Conservation (phyloP, 495 filamentous ascomycete genomes). For the Cenococcum geophilum region DNA sequence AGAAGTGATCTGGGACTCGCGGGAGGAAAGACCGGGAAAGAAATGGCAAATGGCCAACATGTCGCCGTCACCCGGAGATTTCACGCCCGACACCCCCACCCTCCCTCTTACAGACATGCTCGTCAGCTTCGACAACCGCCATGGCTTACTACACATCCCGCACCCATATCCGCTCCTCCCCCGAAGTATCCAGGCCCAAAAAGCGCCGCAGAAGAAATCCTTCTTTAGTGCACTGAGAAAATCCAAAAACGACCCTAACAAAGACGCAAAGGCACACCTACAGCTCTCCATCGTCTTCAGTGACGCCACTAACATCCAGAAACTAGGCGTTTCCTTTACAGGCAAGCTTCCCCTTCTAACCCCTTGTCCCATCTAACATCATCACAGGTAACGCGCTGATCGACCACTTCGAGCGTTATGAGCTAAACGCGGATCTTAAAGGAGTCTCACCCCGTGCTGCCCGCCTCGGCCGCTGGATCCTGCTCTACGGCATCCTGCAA, state of each 20-base stretch:
- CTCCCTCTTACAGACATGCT: slow-evolving; percentile 63
- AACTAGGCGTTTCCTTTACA: slow-evolving; percentile 49
- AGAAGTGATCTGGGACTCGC: slow-evolving; percentile 58
- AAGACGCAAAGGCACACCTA: slow-evolving; percentile 31
- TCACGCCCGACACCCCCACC: slow-evolving; percentile 54
- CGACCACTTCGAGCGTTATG: slow-evolving; percentile 58
- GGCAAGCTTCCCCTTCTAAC: slow-evolving; percentile 15
- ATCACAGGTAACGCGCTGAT: slow-evolving; percentile 46
- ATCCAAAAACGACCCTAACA: slow-evolving; percentile 28
- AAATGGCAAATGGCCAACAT: slow-evolving; percentile 59
- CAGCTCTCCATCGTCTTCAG: slow-evolving; percentile 49
- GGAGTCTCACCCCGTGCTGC: slow-evolving; percentile 25
- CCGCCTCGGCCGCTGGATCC: slow-evolving; percentile 35
- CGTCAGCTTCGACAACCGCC: slow-evolving; percentile 57
- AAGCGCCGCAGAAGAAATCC: slow-evolving; percentile 35
- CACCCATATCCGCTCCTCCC: slow-evolving; percentile 64
- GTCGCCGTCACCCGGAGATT: slow-evolving; percentile 42
- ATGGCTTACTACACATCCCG: slow-evolving; percentile 60
- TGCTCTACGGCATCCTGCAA: slow-evolving; percentile 35
- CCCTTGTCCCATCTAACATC: slow-evolving; percentile 12
- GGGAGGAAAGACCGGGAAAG: slow-evolving; percentile 47
- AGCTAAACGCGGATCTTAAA: slow-evolving; percentile 43
- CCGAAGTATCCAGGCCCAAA: slow-evolving; percentile 30
- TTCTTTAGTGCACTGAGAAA: slow-evolving; percentile 29
- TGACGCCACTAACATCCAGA: slow-evolving; percentile 63